A percentile compares a stretch with the other conserved stretches of the same genome.
These are phyloP conservation scores for Trichoderma sp. DNA, from an alignment of 2,329 filamentous ascomycete species.

Conservation along the genomic window DNA sequence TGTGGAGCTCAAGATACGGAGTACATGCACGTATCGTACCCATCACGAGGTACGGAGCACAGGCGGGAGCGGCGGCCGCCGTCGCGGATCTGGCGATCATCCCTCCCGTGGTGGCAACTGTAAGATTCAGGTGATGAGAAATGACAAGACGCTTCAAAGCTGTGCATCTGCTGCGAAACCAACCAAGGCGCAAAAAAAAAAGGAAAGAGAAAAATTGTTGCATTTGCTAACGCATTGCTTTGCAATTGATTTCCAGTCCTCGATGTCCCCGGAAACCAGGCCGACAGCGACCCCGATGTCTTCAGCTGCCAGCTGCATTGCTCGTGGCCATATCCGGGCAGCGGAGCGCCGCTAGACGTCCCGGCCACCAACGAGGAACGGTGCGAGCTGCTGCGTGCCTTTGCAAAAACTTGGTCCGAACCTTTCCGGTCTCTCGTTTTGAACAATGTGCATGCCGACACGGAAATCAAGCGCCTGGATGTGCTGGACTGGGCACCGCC, in stretches of 20 bases:
- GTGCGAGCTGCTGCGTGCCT: constrained; percentile 43
- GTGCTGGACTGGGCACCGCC: constrained; percentile 52
- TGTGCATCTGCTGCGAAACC: background rate
- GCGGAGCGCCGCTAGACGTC: constrained; percentile 37
- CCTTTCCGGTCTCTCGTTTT: constrained; percentile 47
- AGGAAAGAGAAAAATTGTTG: background rate
- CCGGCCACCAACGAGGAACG: constrained; percentile 44
- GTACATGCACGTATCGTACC: background rate
- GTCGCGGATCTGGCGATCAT: constrained; percentile 15
- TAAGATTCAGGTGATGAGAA: background rate
- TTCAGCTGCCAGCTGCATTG: constrained; percentile 53
- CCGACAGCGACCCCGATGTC: constrained; percentile 32
- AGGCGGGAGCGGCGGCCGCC: constrained; percentile 12
- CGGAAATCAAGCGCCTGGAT: constrained; percentile 47
- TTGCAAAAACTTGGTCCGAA: constrained; percentile 50
- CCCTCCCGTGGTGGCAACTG: background rate
- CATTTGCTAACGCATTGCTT: background rate
- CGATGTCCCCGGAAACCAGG: constrained; percentile 48
- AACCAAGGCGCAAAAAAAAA: background rate
- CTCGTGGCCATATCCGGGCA: constrained; percentile 50
- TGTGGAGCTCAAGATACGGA: background rate
- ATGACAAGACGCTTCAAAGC: background rate
- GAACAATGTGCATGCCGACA: constrained; percentile 41
- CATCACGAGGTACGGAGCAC: background rate
- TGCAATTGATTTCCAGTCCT: constrained; percentile 41